These are phyloP conservation scores for Mycena pura DNA, from an alignment of 768 basidiomycete genomes.

Conservation along the genomic window DNA sequence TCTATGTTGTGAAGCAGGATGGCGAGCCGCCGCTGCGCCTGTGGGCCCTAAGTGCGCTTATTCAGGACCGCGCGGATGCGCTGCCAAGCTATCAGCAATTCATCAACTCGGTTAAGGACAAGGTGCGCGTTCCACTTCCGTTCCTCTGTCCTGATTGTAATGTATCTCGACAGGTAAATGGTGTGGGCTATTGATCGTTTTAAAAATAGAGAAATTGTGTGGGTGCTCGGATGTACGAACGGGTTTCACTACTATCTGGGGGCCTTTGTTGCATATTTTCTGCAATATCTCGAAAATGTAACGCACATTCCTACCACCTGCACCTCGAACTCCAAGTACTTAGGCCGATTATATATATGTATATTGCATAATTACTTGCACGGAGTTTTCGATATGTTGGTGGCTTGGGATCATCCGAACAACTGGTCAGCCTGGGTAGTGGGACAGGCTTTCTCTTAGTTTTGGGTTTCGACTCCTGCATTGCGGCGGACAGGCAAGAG, in stretches of 20 bases:
- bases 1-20: slow-evolving; percentile 98
- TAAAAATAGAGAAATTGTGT: slow-evolving; percentile 14
- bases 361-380: slow-evolving; percentile 21
- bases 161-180: slow-evolving; percentile 34
- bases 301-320: slow-evolving; percentile 16
- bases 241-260: neutral
- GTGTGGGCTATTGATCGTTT: slow-evolving; percentile 29
- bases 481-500: no score
- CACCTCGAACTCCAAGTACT: neutral
- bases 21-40: slow-evolving; percentile 93
- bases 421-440: no score
- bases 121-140: slow-evolving; percentile 52
- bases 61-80: slow-evolving; percentile 95
- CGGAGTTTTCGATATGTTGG: no score
- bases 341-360: slow-evolving; percentile 15
- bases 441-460: neutral
- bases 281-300: slow-evolving; percentile 26
- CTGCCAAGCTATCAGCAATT: slow-evolving; percentile 97
- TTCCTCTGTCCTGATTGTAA: neutral
- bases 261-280: slow-evolving; percentile 6
- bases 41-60: slow-evolving; percentile 93
- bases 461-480: no score
- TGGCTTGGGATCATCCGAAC: no score
- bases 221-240: slow-evolving; percentile 18
- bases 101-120: slow-evolving; percentile 88